Conservation (phyloP, 2,329 filamentous ascomycete species). For the Allantophomopsis cytisporea region DNA sequence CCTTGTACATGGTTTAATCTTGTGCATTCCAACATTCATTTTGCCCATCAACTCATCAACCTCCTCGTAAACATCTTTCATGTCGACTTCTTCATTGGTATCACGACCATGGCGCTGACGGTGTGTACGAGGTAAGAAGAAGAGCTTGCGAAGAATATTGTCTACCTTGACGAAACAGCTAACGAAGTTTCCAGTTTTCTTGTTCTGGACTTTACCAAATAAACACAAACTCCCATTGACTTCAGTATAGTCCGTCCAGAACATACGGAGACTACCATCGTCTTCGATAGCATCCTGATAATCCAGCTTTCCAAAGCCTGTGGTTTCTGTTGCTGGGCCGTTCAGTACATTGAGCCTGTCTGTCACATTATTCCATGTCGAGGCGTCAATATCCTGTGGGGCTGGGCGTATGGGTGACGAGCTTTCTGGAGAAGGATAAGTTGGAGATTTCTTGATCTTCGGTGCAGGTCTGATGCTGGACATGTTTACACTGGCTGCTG, state of each 20-base stretch:
- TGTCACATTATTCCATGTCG: conserved; percentile 79
- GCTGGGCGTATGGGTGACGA: conserved; percentile 60
- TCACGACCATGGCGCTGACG: conserved; percentile 49
- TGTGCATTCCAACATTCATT: conserved; percentile 77
- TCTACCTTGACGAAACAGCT: conserved; percentile 96
- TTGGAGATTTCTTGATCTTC: conserved; percentile 54
- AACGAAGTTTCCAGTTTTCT: conserved; percentile 61
- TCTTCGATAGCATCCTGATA: conserved; percentile 80
- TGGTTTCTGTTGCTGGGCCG: conserved; percentile 51
- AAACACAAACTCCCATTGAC: conserved; percentile 83
- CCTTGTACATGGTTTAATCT: conserved; percentile 77
- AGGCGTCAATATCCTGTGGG: conserved; percentile 55
- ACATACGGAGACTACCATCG: conserved; percentile 84
- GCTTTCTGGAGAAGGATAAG: conserved; percentile 56
- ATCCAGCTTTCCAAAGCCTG: conserved; percentile 65
- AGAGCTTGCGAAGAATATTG: conserved; percentile 85
- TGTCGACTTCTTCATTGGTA: conserved; percentile 66
- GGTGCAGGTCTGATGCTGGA: conserved; percentile 66
- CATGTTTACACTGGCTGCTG: conserved; percentile 67
- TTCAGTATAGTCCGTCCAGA: conserved; percentile 95
- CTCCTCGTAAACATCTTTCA: conserved; percentile 83
- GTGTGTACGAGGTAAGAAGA: conserved; percentile 71
- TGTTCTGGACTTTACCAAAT: conserved; percentile 93
- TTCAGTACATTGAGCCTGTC: conserved; percentile 76
- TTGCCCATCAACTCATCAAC: conserved; percentile 80